Base-by-base conservation (phyloP, 805 yeast species). In the Pichia occidentalis region DNA sequence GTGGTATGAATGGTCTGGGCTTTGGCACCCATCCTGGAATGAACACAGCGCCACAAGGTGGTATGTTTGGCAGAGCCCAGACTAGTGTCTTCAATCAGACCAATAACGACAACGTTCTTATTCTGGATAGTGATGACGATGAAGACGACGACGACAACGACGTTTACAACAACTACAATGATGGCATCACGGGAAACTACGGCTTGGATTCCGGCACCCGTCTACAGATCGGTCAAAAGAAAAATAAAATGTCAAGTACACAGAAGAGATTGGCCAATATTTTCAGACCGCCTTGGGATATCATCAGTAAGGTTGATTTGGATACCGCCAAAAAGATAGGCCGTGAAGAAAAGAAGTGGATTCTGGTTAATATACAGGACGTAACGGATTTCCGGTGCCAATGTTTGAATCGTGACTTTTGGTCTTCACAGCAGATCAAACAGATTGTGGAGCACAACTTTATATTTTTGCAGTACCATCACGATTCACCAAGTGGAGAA, bases 241-340 rank as follows among this genome's bases (percentile, higher is more conserved):
- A n/a, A n/a, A n/a, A n/a, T n/a, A n/a, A 50, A 61, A 46, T 56
- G 29, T 52, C 66, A 3, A 68, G 66, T 34, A 59, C 76, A 36
- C 86, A 75, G 59, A 68, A 77, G 46, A 67, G 94, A 35, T 64
- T 92, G 33, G 97, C 95, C 4, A 71, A 71, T 44, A 65, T 92
- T 21, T 92, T 90, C 60, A 70, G 90, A 44, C 97, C 98, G 0
- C 99, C 99, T 0, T 90, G 85, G 64, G 97, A 90, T 49, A 63
- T 92, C 24, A 86, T 92, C 52, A 68, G 78, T 16, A 76, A 71
- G 47, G 46, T 77, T 13, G 75, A 73, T 37, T 57, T 92, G n/a
- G 92, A 85, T 28, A 64, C 67, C 5, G 97, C 97, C 2, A 84
- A 79, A 48, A 46, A 51, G 2, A 67, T 69, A 44, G 97, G 95